These are phyloP conservation scores for Diaporthe citrichinensis DNA, from an alignment of 2,329 filamentous ascomycete species.

Conservation along the genomic window DNA sequence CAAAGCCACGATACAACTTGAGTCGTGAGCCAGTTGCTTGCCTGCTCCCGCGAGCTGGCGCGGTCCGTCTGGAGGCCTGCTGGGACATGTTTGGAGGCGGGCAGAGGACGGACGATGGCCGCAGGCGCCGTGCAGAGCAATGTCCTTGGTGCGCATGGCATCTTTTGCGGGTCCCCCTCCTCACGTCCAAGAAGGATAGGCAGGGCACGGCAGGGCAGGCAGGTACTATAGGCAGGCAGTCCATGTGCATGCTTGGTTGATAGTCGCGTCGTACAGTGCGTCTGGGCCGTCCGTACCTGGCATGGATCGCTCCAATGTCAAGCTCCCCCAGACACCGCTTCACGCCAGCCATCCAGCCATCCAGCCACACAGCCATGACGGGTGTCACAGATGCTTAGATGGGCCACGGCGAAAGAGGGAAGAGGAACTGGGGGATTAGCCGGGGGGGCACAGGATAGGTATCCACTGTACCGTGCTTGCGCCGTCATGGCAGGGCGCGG, in stretches of 20 bases:
- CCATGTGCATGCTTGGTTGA: slow-evolving; percentile 1
- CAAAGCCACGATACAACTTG: slow-evolving; percentile 35
- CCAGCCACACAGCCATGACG: slow-evolving; percentile 25
- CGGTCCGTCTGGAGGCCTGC: slow-evolving; percentile 17
- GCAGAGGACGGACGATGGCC: slow-evolving; percentile 36
- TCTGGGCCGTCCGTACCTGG: slow-evolving; percentile 37
- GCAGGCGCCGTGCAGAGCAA: slow-evolving; percentile 12
- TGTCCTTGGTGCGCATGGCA: slow-evolving; percentile 1
- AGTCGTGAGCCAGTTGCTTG: slow-evolving; percentile 25
- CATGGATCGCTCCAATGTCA: slow-evolving; percentile 36
- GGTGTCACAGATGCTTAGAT: slow-evolving; percentile 28
- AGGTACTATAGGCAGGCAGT: slow-evolving; percentile 8
- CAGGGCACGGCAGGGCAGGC: not conserved
- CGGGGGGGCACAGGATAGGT: not conserved
- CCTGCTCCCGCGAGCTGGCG: not conserved
- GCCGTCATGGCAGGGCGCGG: not conserved
- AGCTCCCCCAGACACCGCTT: slow-evolving; percentile 26
- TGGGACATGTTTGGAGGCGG: slow-evolving; percentile 12
- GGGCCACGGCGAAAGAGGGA: slow-evolving; percentile 1
- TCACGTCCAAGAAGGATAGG: not conserved
- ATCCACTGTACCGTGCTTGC: slow-evolving; percentile 9
- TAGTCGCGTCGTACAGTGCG: slow-evolving; percentile 34
- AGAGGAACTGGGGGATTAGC: not conserved
- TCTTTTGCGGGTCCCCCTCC: not conserved
- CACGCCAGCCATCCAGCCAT: slow-evolving; percentile 13